A percentile compares a stretch with the other conserved stretches of the same genome.
Evolutionary conservation across 495 filamentous ascomycete genomes (phyloP).

Genomic region (Trypethelium eluteriae): DNA sequence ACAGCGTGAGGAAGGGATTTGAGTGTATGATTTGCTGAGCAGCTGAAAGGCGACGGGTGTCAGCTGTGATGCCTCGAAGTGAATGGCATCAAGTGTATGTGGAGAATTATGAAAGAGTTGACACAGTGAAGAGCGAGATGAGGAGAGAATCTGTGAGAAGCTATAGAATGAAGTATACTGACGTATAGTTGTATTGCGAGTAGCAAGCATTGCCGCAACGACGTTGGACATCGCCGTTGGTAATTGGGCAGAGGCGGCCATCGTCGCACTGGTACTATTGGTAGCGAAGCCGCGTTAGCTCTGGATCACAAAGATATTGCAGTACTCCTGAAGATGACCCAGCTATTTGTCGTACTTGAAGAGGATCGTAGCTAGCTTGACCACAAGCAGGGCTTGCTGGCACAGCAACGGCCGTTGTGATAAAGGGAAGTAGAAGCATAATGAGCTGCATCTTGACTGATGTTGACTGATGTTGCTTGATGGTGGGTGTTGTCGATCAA

Average conservation of each 20-base stretch:
- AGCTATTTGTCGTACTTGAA: conserved; percentile 1
- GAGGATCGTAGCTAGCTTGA: conserved; percentile 7
- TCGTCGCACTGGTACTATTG: conserved; percentile 14
- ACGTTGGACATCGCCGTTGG: conserved; percentile 9
- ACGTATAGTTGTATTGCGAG: conserved; percentile 13
- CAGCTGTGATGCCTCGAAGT: no score
- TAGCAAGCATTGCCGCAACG: conserved; percentile 13
- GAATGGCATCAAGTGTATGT: background rate
- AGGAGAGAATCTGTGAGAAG: background rate
- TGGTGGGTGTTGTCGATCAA: background rate
- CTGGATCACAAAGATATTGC: background rate
- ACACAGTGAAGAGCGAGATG: background rate
- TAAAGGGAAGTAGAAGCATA: background rate
- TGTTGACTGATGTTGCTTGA: background rate
- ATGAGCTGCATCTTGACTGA: conserved; percentile 2
- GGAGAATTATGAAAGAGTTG: background rate
- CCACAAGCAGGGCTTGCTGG: background rate
- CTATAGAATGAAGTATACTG: background rate
- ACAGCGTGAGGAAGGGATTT: background rate
- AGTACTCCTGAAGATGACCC: background rate
- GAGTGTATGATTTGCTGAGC: background rate
- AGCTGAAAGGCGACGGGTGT: background rate
- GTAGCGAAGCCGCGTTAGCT: background rate
- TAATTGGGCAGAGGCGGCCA: conserved; percentile 8
- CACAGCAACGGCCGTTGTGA: background rate